Conservation (phyloP, 163 green algal species). For the Scenedesmus sp. region DNA sequence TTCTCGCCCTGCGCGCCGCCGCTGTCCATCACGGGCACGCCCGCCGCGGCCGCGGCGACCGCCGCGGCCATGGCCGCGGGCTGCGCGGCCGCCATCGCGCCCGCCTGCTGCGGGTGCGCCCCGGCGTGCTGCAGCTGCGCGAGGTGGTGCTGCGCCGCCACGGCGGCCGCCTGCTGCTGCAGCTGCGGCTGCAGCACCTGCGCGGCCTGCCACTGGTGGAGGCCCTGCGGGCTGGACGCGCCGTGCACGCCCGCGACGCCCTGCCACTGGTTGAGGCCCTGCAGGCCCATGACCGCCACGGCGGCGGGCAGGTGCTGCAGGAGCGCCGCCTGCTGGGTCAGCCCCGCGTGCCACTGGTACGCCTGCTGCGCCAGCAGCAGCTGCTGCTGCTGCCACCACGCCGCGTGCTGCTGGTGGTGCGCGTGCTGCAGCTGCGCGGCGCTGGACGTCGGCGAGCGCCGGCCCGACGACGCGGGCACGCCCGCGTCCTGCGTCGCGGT, state of each 20-base stretch:
- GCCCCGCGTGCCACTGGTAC: constrained; percentile 15
- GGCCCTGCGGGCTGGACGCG: neutral
- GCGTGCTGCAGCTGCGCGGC: constrained; percentile 3
- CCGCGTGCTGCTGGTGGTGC: constrained; percentile 33
- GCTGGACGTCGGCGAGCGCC: neutral
- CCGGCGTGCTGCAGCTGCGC: constrained; percentile 17
- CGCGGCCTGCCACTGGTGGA: neutral
- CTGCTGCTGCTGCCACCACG: constrained; percentile 41
- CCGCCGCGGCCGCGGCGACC: constrained; percentile 7
- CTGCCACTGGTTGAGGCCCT: constrained; percentile 26
- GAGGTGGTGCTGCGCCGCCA: constrained; percentile 15
- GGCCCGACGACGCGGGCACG: too few relatives aligned
- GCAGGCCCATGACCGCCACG: constrained; percentile 36
- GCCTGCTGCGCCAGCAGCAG: constrained; percentile 35
- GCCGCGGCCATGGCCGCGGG: constrained; percentile 30
- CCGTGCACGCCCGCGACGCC: neutral
- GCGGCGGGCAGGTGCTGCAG: constrained; percentile 40
- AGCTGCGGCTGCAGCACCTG: constrained; percentile 19
- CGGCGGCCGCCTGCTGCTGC: constrained; percentile 7
- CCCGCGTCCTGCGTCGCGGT: too few relatives aligned
- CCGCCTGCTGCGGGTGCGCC: neutral
- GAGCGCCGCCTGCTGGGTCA: constrained; percentile 34
- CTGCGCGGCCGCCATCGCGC: neutral
- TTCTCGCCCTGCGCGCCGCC: constrained; percentile 34
- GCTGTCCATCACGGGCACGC: constrained; percentile 36